These are phyloP conservation scores for Aspergillus sp. DNA, from an alignment of 2,329 filamentous ascomycete genomes.

Conservation along the genomic window DNA sequence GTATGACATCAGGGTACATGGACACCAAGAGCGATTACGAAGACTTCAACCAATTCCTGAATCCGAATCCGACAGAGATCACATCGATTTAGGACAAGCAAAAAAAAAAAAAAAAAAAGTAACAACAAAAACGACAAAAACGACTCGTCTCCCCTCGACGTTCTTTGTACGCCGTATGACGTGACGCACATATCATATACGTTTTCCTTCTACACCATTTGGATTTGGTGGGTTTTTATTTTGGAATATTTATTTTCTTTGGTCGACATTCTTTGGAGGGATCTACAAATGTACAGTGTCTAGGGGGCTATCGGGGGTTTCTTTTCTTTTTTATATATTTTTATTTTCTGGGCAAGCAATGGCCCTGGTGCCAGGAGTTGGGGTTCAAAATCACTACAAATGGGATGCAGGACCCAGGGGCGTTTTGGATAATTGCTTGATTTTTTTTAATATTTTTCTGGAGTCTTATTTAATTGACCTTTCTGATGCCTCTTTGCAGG, in stretches of 20 bases:
- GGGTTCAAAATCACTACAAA: constrained; percentile 8
- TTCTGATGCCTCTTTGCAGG: not conserved
- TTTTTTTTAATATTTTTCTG: not conserved
- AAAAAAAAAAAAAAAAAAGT: constrained; percentile 1
- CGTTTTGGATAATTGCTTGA: not conserved
- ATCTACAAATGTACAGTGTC: too few relatives aligned
- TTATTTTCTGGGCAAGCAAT: not conserved
- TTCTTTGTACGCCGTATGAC: constrained; percentile 24
- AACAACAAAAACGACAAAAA: not conserved
- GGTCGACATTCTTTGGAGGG: not conserved
- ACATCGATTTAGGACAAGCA: constrained; percentile 23
- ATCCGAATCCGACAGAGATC: constrained; percentile 34
- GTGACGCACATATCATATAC: constrained; percentile 30
- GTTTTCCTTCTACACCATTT: constrained; percentile 14
- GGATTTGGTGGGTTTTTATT: constrained; percentile 6
- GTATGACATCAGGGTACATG: constrained; percentile 22
- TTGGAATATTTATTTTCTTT: constrained; percentile 11
- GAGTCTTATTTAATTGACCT: not conserved
- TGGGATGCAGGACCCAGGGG: not conserved
- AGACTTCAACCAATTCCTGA: constrained; percentile 37
- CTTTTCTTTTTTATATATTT: too few relatives aligned
- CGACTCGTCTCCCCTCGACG: not conserved
- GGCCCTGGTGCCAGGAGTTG: constrained; percentile 11
- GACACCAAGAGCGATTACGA: constrained; percentile 32
- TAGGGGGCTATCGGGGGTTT: too few relatives aligned